Evolutionary conservation across 805 yeast species (phyloP).

Genomic region (Saccharomycopsis sp.): DNA sequence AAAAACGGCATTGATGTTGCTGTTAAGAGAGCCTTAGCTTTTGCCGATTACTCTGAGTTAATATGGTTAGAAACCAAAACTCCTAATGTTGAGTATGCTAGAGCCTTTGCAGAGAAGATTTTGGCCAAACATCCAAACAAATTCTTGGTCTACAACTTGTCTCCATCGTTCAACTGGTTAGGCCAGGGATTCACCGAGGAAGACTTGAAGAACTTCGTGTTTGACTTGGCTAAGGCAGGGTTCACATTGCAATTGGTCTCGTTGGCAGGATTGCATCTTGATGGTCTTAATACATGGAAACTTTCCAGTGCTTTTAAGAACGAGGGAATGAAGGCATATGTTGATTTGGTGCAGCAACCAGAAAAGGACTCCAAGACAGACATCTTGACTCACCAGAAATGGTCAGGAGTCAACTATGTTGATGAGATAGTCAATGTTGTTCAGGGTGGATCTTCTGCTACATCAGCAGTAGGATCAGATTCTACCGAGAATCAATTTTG

Average conservation of each 20-base stretch:
- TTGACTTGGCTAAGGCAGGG: constrained; percentile 50
- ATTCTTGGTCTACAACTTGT: constrained; percentile 53
- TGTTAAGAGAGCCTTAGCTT: constrained; percentile 44
- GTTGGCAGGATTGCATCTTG: constrained; percentile 51
- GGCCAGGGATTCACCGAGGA: constrained; percentile 46
- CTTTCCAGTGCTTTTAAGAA: constrained; percentile 41
- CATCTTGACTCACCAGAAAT: constrained; percentile 51
- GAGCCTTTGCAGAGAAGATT: constrained; percentile 39
- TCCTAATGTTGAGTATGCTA: constrained; percentile 48
- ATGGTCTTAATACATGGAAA: constrained; percentile 46
- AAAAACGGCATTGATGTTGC: constrained; percentile 48
- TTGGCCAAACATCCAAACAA: constrained; percentile 43
- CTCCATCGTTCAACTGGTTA: constrained; percentile 58
- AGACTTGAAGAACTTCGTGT: constrained; percentile 42
- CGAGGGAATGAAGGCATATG: constrained; percentile 57
- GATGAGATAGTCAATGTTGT: constrained; percentile 39
- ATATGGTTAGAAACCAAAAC: constrained; percentile 59
- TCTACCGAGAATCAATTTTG: constrained; percentile 35
- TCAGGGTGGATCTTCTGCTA: constrained; percentile 37
- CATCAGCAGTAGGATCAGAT: constrained; percentile 37
- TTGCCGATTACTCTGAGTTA: constrained; percentile 53
- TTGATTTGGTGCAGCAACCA: constrained; percentile 41
- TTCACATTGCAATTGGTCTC: constrained; percentile 55
- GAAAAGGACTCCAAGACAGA: constrained; percentile 44
- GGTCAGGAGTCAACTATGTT: constrained; percentile 56